These are phyloP conservation scores for Polytrichum commune DNA, from an alignment of 225 moss, liverwort and hornwort genomes.

Conservation along the genomic window DNA sequence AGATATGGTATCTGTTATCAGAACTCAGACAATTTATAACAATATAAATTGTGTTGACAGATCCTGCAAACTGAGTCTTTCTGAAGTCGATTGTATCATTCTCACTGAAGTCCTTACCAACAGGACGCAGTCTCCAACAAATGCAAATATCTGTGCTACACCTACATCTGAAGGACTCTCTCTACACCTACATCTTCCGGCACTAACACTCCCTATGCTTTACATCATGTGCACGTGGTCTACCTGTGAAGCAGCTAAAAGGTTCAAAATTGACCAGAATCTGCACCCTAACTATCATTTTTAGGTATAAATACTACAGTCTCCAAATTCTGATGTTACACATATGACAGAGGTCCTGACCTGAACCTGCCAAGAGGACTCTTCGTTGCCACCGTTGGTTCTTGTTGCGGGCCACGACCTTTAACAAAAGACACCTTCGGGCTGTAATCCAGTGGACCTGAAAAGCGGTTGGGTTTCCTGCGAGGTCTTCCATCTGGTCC, in stretches of 20 bases:
- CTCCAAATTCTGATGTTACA: conserved; percentile 15
- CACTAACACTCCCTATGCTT: background rate
- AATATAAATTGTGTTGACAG: too few species aligned
- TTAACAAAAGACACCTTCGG: conserved; percentile 87
- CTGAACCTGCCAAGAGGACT: conserved; percentile 55
- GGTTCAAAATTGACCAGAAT: background rate
- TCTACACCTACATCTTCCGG: too few species aligned
- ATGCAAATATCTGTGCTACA: too few species aligned
- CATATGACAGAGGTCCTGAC: conserved; percentile 54
- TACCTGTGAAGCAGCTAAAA: background rate
- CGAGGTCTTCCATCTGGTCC: conserved; percentile 63
- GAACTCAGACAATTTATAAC: too few species aligned
- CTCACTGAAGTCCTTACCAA: too few species aligned
- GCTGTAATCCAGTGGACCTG: conserved; percentile 87
- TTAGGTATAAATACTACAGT: background rate
- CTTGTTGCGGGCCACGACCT: conserved; percentile 38
- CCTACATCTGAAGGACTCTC: too few species aligned
- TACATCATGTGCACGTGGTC: background rate
- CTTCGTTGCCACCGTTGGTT: conserved; percentile 21
- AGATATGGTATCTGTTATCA: too few species aligned
- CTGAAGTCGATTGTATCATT: too few species aligned
- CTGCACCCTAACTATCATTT: conserved; percentile 4
- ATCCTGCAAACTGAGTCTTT: too few species aligned
- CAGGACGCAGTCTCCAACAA: too few species aligned
- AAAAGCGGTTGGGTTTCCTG: conserved; percentile 83